Percentiles rank a stretch among this genome's conserved stretches.
Conservation (phyloP, 2,329 filamentous ascomycete species). For the Sclerotinia trifoliorum region DNA sequence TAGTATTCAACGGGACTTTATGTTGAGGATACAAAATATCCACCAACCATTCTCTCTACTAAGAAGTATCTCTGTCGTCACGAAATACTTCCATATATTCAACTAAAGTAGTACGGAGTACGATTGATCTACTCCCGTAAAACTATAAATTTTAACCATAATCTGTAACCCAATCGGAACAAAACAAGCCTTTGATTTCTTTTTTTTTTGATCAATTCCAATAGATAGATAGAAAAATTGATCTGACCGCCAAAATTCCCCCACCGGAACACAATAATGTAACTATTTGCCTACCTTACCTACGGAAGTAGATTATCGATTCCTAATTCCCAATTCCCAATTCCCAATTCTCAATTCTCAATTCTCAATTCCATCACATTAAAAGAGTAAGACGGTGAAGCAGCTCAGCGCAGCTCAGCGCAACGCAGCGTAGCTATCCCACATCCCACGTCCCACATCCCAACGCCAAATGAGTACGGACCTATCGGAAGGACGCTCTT, state of each 20-base stretch:
- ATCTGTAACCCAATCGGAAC: neutral
- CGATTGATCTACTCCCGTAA: no score
- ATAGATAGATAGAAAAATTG: neutral
- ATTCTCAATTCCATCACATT: neutral
- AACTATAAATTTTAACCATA: no score
- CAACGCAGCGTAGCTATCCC: neutral
- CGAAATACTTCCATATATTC: neutral
- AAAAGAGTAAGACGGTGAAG: slow-evolving; percentile 13
- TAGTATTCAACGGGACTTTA: neutral
- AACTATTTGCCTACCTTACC: neutral
- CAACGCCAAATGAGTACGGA: slow-evolving; percentile 4
- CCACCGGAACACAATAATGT: neutral
- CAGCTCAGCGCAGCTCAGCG: neutral
- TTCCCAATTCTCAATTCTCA: no score
- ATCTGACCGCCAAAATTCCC: neutral
- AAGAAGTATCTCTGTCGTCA: neutral
- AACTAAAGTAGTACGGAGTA: no score
- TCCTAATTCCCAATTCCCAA: no score
- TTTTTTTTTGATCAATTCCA: neutral
- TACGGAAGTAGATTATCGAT: neutral
- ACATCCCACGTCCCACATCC: no score
- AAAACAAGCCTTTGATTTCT: neutral
- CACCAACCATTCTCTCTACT: slow-evolving; percentile 8
- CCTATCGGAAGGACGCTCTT: slow-evolving; percentile 13
- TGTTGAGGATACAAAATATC: slow-evolving; percentile 6